Percentiles rank a stretch among this genome's conserved stretches.
Conservation (phyloP, 768 basidiomycete species). For the Mrakia frigida region DNA sequence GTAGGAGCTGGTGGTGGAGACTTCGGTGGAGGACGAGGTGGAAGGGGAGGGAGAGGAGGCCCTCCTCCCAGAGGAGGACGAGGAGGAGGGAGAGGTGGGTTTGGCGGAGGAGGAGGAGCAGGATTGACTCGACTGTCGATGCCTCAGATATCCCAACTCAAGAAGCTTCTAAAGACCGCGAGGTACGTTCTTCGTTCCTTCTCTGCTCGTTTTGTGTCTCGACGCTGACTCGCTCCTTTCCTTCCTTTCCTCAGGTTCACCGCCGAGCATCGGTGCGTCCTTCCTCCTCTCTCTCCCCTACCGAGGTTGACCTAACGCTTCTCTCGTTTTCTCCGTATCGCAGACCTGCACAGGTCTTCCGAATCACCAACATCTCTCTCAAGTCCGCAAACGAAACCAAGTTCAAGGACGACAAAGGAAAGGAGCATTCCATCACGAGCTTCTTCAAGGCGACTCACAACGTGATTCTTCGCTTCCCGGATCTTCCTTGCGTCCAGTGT, state of each 20-base stretch:
- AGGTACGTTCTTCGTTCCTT: not conserved
- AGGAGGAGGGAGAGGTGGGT: slow-evolving; percentile 4
- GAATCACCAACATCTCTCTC: slow-evolving; percentile 5
- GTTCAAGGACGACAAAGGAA: slow-evolving; percentile 17
- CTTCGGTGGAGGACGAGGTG: slow-evolving; percentile 29
- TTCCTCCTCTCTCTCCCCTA: no score
- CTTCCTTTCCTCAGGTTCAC: no score
- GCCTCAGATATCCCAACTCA: slow-evolving; percentile 37
- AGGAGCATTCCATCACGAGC: slow-evolving; percentile 1
- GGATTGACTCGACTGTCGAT: not conserved
- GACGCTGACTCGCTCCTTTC: no score
- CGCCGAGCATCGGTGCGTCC: no score
- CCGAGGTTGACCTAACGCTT: no score
- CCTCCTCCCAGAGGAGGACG: slow-evolving; percentile 31
- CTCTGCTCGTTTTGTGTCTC: no score
- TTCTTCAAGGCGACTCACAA: slow-evolving; percentile 24
- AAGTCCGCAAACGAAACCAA: not conserved
- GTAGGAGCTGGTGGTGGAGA: slow-evolving; percentile 22
- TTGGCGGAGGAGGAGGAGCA: not conserved
- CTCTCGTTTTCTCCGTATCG: no score
- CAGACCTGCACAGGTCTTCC: not conserved
- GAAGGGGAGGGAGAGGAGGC: slow-evolving; percentile 23
- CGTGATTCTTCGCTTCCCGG: slow-evolving; percentile 1
- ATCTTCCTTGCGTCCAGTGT: slow-evolving; percentile 17
- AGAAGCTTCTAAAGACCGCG: slow-evolving; percentile 36